Evolutionary conservation across 2,329 filamentous ascomycete genomes (phyloP).

Genomic region (Coniosporium tulheliwenetii): DNA sequence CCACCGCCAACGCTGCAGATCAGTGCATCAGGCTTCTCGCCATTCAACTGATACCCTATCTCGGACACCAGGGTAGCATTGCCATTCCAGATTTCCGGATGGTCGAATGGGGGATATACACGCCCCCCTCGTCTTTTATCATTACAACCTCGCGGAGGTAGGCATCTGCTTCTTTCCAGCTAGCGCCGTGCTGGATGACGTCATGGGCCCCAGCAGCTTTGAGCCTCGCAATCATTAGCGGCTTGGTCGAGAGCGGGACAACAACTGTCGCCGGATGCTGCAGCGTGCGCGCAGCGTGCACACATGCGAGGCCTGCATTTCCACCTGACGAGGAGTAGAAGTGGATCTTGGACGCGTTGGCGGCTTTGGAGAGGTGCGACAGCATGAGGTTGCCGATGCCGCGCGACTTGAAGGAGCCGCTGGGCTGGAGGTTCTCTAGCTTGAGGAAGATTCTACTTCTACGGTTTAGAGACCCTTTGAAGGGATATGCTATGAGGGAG

Average conservation of each 20-base stretch:
- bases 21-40: conserved; percentile 46
- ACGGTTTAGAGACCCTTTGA: conserved; percentile 16
- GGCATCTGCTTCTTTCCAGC: conserved; percentile 54
- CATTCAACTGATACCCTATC: conserved; percentile 24
- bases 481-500: not conserved
- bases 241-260: conserved; percentile 49
- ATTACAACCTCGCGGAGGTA: conserved; percentile 47
- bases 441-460: conserved; percentile 67
- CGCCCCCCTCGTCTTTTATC: conserved; percentile 27
- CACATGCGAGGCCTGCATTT: conserved; percentile 73
- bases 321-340: conserved; percentile 73
- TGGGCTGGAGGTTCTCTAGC: conserved; percentile 71
- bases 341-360: conserved; percentile 26
- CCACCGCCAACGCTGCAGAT: conserved; percentile 71
- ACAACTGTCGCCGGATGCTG: conserved; percentile 57
- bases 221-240: conserved; percentile 58
- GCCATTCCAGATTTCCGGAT: conserved; percentile 52
- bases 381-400: conserved; percentile 49
- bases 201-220: conserved; percentile 47
- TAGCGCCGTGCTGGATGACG: conserved; percentile 52
- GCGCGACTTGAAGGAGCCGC: conserved; percentile 70
- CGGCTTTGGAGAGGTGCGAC: conserved; percentile 16
- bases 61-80: conserved; percentile 43
- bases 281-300: conserved; percentile 52
- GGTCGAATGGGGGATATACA: conserved; percentile 58